Base-by-base conservation (phyloP, 2,329 filamentous ascomycete genomes). In the Monilinia fructigena region DNA sequence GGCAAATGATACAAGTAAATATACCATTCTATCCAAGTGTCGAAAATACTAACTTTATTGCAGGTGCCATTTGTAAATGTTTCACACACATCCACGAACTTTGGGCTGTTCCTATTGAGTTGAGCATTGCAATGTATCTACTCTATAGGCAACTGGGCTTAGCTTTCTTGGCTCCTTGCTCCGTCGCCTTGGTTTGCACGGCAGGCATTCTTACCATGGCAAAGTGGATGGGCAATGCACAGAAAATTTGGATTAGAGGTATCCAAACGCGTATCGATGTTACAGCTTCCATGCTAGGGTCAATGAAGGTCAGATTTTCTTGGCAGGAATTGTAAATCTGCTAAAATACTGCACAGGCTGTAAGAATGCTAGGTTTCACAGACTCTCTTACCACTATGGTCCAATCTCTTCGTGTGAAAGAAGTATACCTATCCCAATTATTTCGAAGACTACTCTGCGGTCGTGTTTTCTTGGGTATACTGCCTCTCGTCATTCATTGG, bases 401-500 rank as follows among this genome's bases (percentile, higher is more conserved):
- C 1, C 79, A 80, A 48, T 64, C 72, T 16, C 68, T 80, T 0
- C 74, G 80, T 16, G 70, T 77, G 0, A 63, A 73, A 1, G 80
- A 81, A 68, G 69, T 82, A n/a, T 72, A 74, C 5, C 69, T 79
- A 0, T 81, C 80, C 0, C 75, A 74, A 54, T 71, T 72, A 8
- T 80, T 78, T 53, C 72, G 80, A 66, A 75, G 73, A 69, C 61
- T 80, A 5, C 68, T 80, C 1, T 70, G 67, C 54, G 40, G 66
- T 18, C 67, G 69, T 38, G 67, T 71, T 4, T 67, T 72, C 45
- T 52, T 73, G n/a, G 69, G 68, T 71, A 70, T 40, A 40, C 16
- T 64, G 10, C 28, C 26, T 28, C 28, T n/a, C n/a, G 2, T 54
- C 12, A 28, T 4, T 28, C 31, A 10, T 10, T 18, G n/a, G 45